Base-by-base conservation (phyloP, 2,329 filamentous ascomycete species). In the Neonectria magnoliae region DNA sequence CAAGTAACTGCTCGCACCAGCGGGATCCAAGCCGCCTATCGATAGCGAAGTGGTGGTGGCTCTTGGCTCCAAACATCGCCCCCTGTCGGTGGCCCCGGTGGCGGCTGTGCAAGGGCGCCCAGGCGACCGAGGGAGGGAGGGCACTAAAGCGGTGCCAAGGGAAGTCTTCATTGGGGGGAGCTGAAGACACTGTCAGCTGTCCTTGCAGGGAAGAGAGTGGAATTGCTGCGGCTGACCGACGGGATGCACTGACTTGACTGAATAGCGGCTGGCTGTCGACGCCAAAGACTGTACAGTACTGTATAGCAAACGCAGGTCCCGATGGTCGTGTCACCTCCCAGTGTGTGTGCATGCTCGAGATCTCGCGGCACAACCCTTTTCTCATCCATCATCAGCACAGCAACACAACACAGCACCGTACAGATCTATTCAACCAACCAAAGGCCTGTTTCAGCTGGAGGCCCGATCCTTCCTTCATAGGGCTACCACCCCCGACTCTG, bases 61-160 rank as follows among this genome's bases (percentile, higher is more conserved):
- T 31, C 29, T 31, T 31, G 29, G 31, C 25, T 36, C n/a, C 48
- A 13, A 36, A 9, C 10, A 11, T 33, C 4, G 14, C 14, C 52
- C 60, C 64, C 51, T 55, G 52, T 60, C 63, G 58, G 66, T 62
- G 33, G 60, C 47, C 57, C 58, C 58, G 54, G 63, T 68, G 64
- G 64, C 64, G 45, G 61, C 57, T 58, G 41, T 57, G 56, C 58
- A 54, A 31, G 62, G 61, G 14, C 36, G 36, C 36, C 36, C 36
- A 38, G 31, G 10, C 47, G 45, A 54, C 18, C 47, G 45, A 54
- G 16, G 59, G 52, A 55, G 54, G 13, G 44, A 54, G 13, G 47
- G 57, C 58, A 41, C 63, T 62, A 62, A 20, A 18, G 52, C 42
- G 33, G 45, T 59, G 67, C 67, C 65, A 69, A 69, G 65, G 16